A percentile compares a stretch with the other conserved stretches of the same genome.
Evolutionary conservation across 306 rosid species (phyloP).

Genomic region (Geum urbanum): DNA sequence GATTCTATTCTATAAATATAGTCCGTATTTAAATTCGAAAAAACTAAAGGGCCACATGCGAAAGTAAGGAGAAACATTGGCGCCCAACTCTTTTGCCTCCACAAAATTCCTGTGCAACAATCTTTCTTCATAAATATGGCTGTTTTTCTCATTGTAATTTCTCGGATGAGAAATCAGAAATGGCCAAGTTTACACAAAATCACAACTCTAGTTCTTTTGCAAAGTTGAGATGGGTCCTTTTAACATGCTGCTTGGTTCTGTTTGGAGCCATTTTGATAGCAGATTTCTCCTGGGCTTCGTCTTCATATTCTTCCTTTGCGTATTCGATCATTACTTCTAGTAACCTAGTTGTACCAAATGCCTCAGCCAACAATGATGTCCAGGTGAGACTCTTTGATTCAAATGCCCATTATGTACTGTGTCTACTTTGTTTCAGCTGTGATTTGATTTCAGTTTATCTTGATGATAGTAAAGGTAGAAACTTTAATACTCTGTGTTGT

Average conservation of each 20-base stretch:
- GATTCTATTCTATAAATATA: not conserved
- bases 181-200: slow-evolving; percentile 43
- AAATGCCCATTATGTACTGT: not conserved
- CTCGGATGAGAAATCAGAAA: slow-evolving; percentile 14
- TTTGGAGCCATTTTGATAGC: slow-evolving; percentile 43
- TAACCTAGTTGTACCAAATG: slow-evolving; percentile 28
- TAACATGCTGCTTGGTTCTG: slow-evolving; percentile 35
- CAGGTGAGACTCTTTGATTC: slow-evolving; percentile 21
- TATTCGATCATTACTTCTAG: slow-evolving; percentile 38
- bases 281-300: slow-evolving; percentile 53
- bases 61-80: slow-evolving; percentile 34
- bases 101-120: not conserved
- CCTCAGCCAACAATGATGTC: slow-evolving; percentile 1
- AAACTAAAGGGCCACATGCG: not conserved
- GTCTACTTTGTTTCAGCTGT: not conserved
- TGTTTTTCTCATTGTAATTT: slow-evolving; percentile 10
- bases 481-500: not conserved
- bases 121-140: not conserved
- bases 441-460: too few relatives aligned
- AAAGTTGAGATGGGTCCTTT: slow-evolving; percentile 29
- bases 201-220: slow-evolving; percentile 18
- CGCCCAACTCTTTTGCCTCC: slow-evolving; percentile 43
- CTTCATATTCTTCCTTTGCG: slow-evolving; percentile 30
- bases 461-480: not conserved
- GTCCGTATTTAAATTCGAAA: not conserved